These are phyloP conservation scores for Plasmodium vivax DNA, from an alignment of 169 alveolate genomes.

Conservation along the genomic window DNA sequence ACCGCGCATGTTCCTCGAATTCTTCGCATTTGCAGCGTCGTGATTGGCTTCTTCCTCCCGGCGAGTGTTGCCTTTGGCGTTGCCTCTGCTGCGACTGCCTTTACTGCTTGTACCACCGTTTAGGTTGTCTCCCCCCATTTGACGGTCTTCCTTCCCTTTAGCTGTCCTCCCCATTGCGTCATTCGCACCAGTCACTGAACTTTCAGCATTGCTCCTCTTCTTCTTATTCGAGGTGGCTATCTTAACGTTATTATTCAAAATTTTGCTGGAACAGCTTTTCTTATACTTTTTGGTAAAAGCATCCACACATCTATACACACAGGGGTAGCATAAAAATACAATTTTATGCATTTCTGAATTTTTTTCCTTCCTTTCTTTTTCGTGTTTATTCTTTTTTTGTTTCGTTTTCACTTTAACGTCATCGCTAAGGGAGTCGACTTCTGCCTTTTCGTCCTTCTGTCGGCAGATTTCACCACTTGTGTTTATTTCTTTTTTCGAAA, in stretches of 20 bases:
- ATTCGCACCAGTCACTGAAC: background rate
- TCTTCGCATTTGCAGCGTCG: background rate
- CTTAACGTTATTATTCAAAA: conserved; percentile 67
- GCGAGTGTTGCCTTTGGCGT: background rate
- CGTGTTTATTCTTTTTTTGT: conserved; percentile 34
- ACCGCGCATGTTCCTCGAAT: background rate
- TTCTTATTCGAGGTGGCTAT: conserved; percentile 54
- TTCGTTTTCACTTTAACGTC: conserved; percentile 19
- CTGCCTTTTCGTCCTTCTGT: background rate
- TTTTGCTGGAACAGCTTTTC: conserved; percentile 57
- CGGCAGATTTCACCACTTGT: background rate
- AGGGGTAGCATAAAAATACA: conserved; percentile 71
- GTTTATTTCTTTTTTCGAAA: conserved; percentile 13
- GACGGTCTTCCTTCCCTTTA: background rate
- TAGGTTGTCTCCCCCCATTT: background rate
- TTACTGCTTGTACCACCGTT: background rate
- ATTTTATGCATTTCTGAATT: conserved; percentile 26
- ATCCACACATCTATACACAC: conserved; percentile 58
- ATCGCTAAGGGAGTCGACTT: background rate
- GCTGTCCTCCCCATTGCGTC: conserved; percentile 1
- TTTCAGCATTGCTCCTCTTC: background rate
- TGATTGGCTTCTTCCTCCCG: background rate
- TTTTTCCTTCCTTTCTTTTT: conserved; percentile 35
- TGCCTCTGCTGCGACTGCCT: background rate
- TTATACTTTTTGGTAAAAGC: conserved; percentile 61